Evolutionary conservation across 2,329 filamentous ascomycete species (phyloP).

Genomic region (Penicillium palitans): DNA sequence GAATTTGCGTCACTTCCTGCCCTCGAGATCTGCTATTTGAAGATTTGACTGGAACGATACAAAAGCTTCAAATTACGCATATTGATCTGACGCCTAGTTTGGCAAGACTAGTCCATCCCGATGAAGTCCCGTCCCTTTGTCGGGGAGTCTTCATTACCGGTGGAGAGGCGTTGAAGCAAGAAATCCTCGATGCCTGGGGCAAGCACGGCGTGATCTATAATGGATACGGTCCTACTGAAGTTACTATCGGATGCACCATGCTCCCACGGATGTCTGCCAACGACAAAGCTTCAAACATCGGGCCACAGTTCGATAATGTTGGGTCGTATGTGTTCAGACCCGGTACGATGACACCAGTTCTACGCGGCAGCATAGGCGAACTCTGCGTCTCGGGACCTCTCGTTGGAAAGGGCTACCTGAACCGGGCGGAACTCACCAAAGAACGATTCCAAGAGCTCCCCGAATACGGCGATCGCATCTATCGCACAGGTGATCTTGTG

Average conservation of each 20-base stretch:
- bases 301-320: slow-evolving; percentile 81
- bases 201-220: slow-evolving; percentile 81
- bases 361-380: slow-evolving; percentile 79
- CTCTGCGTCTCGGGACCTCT: slow-evolving; percentile 84
- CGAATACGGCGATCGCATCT: slow-evolving; percentile 63
- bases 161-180: slow-evolving; percentile 82
- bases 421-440: slow-evolving; percentile 71
- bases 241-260: slow-evolving; percentile 90
- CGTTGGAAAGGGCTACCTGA: slow-evolving; percentile 86
- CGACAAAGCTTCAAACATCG: slow-evolving; percentile 85
- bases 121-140: slow-evolving; percentile 76
- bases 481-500: slow-evolving; percentile 87
- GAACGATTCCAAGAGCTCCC: slow-evolving; percentile 72
- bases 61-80: slow-evolving; percentile 74
- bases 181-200: slow-evolving; percentile 86
- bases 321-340: slow-evolving; percentile 76
- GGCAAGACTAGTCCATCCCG: slow-evolving; percentile 73
- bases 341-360: slow-evolving; percentile 67
- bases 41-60: slow-evolving; percentile 73
- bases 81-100: slow-evolving; percentile 90
- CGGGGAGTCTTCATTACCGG: slow-evolving; percentile 90
- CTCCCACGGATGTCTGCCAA: slow-evolving; percentile 75
- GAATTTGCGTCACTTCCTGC: slow-evolving; percentile 78
- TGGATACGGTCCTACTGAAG: slow-evolving; percentile 87
- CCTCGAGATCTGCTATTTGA: slow-evolving; percentile 83